A percentile compares a stretch with the other conserved stretches of the same genome.
Evolutionary conservation across 2,329 filamentous ascomycete species (phyloP).

Genomic region (Canariomyces notabilis): DNA sequence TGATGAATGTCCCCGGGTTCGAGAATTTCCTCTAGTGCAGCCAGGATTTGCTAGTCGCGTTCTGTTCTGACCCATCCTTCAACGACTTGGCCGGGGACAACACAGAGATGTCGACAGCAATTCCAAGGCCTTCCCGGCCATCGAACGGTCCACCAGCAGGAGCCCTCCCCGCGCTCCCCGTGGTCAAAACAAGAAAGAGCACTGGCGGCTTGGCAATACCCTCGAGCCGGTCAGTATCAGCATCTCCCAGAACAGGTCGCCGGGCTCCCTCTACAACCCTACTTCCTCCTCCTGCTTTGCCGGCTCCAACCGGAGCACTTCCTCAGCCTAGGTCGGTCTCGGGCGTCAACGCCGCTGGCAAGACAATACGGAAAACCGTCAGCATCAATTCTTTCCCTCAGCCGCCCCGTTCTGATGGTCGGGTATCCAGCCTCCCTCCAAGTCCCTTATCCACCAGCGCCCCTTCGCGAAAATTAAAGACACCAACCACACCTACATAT

Average conservation of each 20-base stretch:
- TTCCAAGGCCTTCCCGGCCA: constrained; percentile 62
- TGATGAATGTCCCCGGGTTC: too few species aligned
- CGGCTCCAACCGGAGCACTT: constrained; percentile 49
- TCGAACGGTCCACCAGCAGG: constrained; percentile 66
- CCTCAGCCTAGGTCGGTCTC: constrained; percentile 53
- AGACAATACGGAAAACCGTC: constrained; percentile 75
- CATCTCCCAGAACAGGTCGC: constrained; percentile 52
- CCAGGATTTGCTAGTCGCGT: neutral
- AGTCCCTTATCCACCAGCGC: constrained; percentile 54
- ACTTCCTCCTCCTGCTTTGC: constrained; percentile 47
- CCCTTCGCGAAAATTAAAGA: constrained; percentile 50
- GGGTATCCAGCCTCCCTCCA: constrained; percentile 56
- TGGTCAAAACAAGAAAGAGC: constrained; percentile 67
- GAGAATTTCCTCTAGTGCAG: constrained; percentile 12
- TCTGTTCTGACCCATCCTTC: neutral
- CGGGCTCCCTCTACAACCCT: constrained; percentile 56
- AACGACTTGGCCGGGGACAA: constrained; percentile 9
- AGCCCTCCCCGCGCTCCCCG: constrained; percentile 68
- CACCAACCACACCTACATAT: constrained; percentile 50
- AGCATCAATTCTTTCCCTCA: constrained; percentile 94
- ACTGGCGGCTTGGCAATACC: constrained; percentile 44
- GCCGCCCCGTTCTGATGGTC: constrained; percentile 65
- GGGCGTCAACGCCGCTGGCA: constrained; percentile 55
- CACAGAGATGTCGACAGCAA: constrained; percentile 50
- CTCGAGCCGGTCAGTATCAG: constrained; percentile 37